Conservation (phyloP, 2,329 filamentous ascomycete genomes). For the Coniella vitis region DNA sequence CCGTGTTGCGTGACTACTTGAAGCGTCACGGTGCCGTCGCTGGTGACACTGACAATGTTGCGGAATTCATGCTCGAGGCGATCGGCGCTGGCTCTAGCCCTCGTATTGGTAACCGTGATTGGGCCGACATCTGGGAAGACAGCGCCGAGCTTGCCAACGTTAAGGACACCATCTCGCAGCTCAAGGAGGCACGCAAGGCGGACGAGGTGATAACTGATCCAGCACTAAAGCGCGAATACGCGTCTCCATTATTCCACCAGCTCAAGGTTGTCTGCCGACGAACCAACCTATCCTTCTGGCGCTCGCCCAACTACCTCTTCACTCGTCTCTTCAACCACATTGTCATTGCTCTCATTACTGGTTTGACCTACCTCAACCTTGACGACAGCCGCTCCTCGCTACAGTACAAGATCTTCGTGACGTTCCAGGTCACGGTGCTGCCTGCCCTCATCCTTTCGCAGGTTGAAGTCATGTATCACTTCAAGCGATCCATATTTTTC, state of each 20-base stretch:
- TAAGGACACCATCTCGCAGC: slow-evolving; percentile 58
- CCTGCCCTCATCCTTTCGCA: slow-evolving; percentile 78
- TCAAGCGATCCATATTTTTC: slow-evolving; percentile 76
- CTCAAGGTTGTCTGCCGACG: slow-evolving; percentile 67
- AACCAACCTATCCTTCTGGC: slow-evolving; percentile 75
- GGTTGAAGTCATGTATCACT: slow-evolving; percentile 76
- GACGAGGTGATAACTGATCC: slow-evolving; percentile 37
- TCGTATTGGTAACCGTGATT: slow-evolving; percentile 68
- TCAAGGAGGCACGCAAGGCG: slow-evolving; percentile 54
- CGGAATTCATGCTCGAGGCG: slow-evolving; percentile 81
- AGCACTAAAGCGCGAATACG: slow-evolving; percentile 66
- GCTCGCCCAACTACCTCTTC: slow-evolving; percentile 82
- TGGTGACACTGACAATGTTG: slow-evolving; percentile 49
- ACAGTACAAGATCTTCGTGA: slow-evolving; percentile 81
- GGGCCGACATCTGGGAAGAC: slow-evolving; percentile 72
- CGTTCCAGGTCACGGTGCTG: slow-evolving; percentile 83
- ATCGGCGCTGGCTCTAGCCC: slow-evolving; percentile 69
- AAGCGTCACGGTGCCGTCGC: slow-evolving; percentile 54
- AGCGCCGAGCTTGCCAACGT: slow-evolving; percentile 61
- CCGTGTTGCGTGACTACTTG: slow-evolving; percentile 59
- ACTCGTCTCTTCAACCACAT: slow-evolving; percentile 82
- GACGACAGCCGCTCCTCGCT: slow-evolving; percentile 69
- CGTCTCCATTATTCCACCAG: slow-evolving; percentile 73
- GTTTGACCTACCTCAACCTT: slow-evolving; percentile 72
- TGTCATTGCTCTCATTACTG: slow-evolving; percentile 69